Conservation (phyloP, 1,284 basidiomycete genomes). For the Papiliotrema flavescens region DNA sequence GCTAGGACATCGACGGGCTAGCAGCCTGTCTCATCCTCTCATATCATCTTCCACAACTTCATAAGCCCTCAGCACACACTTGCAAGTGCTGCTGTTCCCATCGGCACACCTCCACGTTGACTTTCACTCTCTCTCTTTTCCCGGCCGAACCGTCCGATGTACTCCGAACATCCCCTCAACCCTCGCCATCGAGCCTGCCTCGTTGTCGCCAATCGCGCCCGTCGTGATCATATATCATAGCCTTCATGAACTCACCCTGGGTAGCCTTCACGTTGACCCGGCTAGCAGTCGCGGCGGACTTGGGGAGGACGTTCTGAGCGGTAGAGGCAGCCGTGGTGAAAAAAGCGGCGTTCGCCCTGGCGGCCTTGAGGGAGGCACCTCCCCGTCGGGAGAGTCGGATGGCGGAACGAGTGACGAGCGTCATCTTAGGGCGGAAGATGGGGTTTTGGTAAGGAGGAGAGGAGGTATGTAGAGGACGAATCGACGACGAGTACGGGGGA, state of each 20-base stretch:
- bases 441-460: conserved; percentile 7
- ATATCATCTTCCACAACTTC: background rate
- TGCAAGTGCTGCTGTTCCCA: no score
- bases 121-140: background rate
- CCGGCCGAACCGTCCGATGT: background rate
- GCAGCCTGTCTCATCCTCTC: no score
- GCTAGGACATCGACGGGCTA: no score
- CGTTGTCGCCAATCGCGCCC: no score
- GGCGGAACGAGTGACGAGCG: conserved; percentile 48
- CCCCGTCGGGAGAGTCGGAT: conserved; percentile 45
- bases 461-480: conserved; percentile 8
- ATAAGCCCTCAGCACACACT: background rate
- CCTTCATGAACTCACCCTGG: conserved; percentile 28
- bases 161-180: background rate
- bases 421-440: conserved; percentile 31
- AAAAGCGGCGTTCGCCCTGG: conserved; percentile 45
- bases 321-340: conserved; percentile 45
- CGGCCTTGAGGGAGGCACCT: conserved; percentile 35
- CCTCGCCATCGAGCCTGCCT: no score
- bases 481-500: conserved; percentile 1
- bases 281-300: conserved; percentile 26
- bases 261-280: conserved; percentile 25
- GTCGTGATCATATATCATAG: background rate
- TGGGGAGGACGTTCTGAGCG: conserved; percentile 36
- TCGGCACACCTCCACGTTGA: no score